Evolutionary conservation across 1,284 basidiomycete genomes (phyloP).

Genomic region (Ceratobasidium sp.): DNA sequence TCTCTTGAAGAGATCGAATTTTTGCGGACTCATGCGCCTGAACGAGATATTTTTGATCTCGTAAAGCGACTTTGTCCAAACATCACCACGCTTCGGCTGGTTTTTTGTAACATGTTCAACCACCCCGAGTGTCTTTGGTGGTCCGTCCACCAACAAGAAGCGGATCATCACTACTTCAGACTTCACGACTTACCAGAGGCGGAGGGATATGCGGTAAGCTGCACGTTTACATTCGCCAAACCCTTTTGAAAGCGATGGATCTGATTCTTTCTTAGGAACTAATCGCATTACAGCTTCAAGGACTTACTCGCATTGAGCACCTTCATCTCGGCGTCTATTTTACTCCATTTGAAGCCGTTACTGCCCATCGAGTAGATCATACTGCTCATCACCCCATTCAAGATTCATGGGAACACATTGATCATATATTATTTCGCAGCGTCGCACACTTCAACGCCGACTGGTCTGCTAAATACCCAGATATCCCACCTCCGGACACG

Average conservation of each 20-base stretch:
- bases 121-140: constrained; percentile 17
- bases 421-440: not conserved
- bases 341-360: not conserved
- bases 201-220: not conserved
- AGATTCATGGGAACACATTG: not conserved
- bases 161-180: not conserved
- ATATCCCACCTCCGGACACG: not conserved
- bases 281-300: not conserved
- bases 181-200: not conserved
- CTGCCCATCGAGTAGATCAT: not conserved
- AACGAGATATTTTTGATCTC: not conserved
- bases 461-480: not conserved
- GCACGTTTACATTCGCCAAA: not conserved
- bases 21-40: not conserved
- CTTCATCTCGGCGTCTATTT: constrained; percentile 19
- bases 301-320: not conserved
- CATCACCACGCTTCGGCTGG: not conserved
- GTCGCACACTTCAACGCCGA: not conserved
- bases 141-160: not conserved
- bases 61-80: not conserved
- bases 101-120: constrained; percentile 6
- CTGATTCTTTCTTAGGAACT: not conserved
- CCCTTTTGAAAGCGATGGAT: too few relatives aligned
- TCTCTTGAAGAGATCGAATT: not conserved
- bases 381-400: not conserved